Evolutionary conservation across 2,329 filamentous ascomycete genomes (phyloP).

Genomic region (Xylariaceae sp.): DNA sequence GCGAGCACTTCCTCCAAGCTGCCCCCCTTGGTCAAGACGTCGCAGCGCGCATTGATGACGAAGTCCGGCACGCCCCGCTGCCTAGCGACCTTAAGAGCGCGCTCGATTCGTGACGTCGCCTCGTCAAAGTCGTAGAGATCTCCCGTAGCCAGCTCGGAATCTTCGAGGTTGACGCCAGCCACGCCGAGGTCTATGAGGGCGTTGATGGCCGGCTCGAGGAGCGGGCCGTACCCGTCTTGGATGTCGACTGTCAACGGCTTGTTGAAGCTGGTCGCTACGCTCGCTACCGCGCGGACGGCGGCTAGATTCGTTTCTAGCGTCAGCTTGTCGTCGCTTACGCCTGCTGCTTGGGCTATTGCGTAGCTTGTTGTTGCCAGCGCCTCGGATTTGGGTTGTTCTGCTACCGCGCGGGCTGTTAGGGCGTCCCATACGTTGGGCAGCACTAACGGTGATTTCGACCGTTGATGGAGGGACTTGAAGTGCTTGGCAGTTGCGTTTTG

Average conservation of each 20-base stretch:
- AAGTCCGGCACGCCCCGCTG: slow-evolving; percentile 45
- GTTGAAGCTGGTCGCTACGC: slow-evolving; percentile 27
- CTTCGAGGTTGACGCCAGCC: slow-evolving; percentile 51
- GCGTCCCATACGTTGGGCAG: slow-evolving; percentile 48
- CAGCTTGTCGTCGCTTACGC: slow-evolving; percentile 39
- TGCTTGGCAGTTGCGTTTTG: slow-evolving; percentile 6
- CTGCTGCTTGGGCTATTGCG: slow-evolving; percentile 38
- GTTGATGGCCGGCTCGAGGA: slow-evolving; percentile 38
- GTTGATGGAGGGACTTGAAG: slow-evolving; percentile 11
- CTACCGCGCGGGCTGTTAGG: slow-evolving; percentile 39
- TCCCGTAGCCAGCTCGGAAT: slow-evolving; percentile 38
- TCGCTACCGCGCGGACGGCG: slow-evolving; percentile 38
- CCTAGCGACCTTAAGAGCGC: slow-evolving; percentile 35
- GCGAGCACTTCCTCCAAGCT: slow-evolving; percentile 37
- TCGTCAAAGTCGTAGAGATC: slow-evolving; percentile 37
- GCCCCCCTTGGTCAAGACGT: slow-evolving; percentile 36
- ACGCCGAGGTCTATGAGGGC: slow-evolving; percentile 42
- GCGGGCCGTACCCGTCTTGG: slow-evolving; percentile 47
- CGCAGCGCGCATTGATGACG: slow-evolving; percentile 48
- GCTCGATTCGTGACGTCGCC: slow-evolving; percentile 40
- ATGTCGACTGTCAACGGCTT: slow-evolving; percentile 49
- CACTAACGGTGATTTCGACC: slow-evolving; percentile 40
- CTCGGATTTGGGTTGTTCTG: slow-evolving; percentile 31
- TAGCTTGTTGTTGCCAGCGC: slow-evolving; percentile 42
- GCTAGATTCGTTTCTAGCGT: slow-evolving; percentile 42